phyloP scores from a whole-genome alignment of 2,329 filamentous ascomycete genomes.

The Endocalyx cinctus region DNA sequence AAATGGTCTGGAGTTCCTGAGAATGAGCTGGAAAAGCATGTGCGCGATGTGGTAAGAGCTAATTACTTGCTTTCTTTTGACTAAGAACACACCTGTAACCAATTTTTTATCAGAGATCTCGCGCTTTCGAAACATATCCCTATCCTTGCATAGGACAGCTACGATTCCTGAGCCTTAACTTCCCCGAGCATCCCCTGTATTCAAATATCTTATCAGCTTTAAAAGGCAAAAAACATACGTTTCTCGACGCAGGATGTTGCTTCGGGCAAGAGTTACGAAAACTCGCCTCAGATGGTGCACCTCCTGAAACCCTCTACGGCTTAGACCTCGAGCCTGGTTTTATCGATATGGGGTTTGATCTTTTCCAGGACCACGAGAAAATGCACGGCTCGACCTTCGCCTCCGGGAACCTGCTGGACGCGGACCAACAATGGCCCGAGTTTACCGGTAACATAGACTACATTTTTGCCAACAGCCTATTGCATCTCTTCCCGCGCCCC shows the following conservation, averaged over 20 bases:
- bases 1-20: not conserved
- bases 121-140: conserved; percentile 11
- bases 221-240: conserved; percentile 16
- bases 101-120: not conserved
- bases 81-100: not conserved
- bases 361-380: conserved; percentile 36
- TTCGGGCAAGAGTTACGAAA: conserved; percentile 39
- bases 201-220: conserved; percentile 17
- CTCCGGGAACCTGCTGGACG: conserved; percentile 24
- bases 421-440: conserved; percentile 13
- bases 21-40: not conserved
- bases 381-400: conserved; percentile 31
- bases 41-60: not conserved
- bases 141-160: conserved; percentile 41
- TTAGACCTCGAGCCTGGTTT: conserved; percentile 32
- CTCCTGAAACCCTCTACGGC: conserved; percentile 23
- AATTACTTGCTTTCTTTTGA: not conserved
- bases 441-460: conserved; percentile 27
- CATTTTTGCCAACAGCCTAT: conserved; percentile 28
- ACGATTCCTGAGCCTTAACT: conserved; percentile 36
- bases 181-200: conserved; percentile 24
- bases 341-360: conserved; percentile 35
- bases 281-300: conserved; percentile 31
- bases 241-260: conserved; percentile 39
- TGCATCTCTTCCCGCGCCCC: conserved; percentile 35